A percentile compares a stretch with the other conserved stretches of the same genome.
Evolutionary conservation across 1,284 basidiomycete genomes (phyloP).

Genomic region (Heterobasidion occidentale): DNA sequence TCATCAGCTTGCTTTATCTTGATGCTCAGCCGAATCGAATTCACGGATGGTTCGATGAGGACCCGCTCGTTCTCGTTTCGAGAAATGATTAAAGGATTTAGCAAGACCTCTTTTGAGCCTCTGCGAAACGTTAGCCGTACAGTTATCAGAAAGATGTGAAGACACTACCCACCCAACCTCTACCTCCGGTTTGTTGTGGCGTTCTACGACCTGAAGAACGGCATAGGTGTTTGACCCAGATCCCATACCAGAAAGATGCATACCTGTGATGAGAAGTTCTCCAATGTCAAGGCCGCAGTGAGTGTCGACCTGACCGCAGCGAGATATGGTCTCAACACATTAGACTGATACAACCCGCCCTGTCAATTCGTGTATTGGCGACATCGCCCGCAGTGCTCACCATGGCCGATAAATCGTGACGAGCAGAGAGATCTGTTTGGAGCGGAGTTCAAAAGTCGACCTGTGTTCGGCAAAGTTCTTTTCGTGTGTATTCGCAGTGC

Average conservation of each 20-base stretch:
- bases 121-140: conserved; percentile 28
- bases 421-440: conserved; percentile 15
- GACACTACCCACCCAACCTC: conserved; percentile 61
- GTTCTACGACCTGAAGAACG: conserved; percentile 72
- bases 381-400: conserved; percentile 24
- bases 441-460: conserved; percentile 12
- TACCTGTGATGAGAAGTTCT: conserved; percentile 97
- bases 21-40: conserved; percentile 94
- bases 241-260: conserved; percentile 5
- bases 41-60: conserved; percentile 93
- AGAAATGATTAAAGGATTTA: conserved; percentile 89
- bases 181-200: conserved; percentile 95
- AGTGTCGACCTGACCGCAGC: conserved; percentile 92
- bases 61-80: conserved; percentile 97
- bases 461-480: background rate
- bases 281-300: conserved; percentile 93
- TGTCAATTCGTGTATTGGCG: conserved; percentile 6
- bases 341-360: conserved; percentile 42
- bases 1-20: conserved; percentile 99
- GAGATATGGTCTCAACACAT: conserved; percentile 89
- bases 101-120: conserved; percentile 87
- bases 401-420: conserved; percentile 26
- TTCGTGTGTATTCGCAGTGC: conserved; percentile 2
- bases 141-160: background rate
- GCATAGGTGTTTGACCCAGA: conserved; percentile 2